phyloP scores from a whole-genome alignment of 257 asterid species.

The Petunia axillaris region DNA sequence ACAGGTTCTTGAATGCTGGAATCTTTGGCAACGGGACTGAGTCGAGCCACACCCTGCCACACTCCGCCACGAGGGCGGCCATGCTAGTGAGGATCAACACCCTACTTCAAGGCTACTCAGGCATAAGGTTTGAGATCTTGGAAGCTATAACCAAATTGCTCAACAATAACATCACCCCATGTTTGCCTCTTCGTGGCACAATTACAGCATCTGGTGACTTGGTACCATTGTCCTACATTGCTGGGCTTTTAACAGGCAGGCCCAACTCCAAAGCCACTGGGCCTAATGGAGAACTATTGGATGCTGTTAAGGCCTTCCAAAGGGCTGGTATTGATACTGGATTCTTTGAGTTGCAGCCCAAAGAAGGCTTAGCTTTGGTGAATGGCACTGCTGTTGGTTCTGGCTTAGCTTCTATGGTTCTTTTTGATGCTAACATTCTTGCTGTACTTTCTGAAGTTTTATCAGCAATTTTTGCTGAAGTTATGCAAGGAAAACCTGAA shows the following conservation, averaged over 20 bases:
- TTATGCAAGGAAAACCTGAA: constrained; percentile 41
- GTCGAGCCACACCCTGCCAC: constrained; percentile 34
- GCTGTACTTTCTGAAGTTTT: constrained; percentile 36
- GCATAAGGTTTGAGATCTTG: constrained; percentile 40
- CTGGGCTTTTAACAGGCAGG: constrained; percentile 33
- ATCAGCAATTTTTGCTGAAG: constrained; percentile 41
- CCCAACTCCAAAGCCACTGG: constrained; percentile 38
- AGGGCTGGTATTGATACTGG: constrained; percentile 32
- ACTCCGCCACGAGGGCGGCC: constrained; percentile 37
- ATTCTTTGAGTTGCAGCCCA: constrained; percentile 40
- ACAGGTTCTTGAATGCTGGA: constrained; percentile 43
- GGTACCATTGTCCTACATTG: constrained; percentile 41
- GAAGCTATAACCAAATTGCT: constrained; percentile 40
- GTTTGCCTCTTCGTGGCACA: constrained; percentile 42
- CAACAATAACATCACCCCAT: constrained; percentile 36
- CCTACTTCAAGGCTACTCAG: constrained; percentile 40
- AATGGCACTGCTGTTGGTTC: constrained; percentile 44
- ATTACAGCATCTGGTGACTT: constrained; percentile 41
- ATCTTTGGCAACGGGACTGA: constrained; percentile 36
- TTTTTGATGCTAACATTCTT: constrained; percentile 37
- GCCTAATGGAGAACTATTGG: constrained; percentile 29
- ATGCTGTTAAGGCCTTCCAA: constrained; percentile 28
- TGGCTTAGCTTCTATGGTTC: constrained; percentile 38
- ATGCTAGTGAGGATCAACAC: constrained; percentile 44
- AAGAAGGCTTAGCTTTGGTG: constrained; percentile 39